Evolutionary conservation across 345 rosid genomes (phyloP), one percentile per base, ranked within the genome.

Genomic region (Geranium rotundifolium): DNA sequence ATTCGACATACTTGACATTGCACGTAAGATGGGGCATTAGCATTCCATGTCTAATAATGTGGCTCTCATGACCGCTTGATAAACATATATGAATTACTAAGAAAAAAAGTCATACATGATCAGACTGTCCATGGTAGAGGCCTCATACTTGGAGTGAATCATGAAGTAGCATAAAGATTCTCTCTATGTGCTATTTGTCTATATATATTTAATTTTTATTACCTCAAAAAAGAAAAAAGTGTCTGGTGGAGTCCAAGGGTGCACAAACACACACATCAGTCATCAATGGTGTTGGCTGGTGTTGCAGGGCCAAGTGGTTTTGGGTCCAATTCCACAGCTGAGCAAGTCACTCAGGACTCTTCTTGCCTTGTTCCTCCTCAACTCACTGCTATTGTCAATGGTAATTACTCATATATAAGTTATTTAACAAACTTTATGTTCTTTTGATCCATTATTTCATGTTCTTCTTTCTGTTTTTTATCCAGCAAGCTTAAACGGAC

Each of bases 281-380:
- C 5, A 8, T n/a, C n/a, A 34, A 8, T 4, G 41, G 37, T 50
- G 64, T 73, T 90, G 12, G 88, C 91, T 52, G 95, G 95, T 60
- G 74, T 84, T 65, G 90, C 90, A 55, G 97, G 95, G 4, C 88
- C 97, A 19, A 90, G 88, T 66, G 97, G 95, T 29, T 87, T 73
- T 80, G 91, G 97, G 75, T 90, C 97, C 2, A 84, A 76, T 46
- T 76, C 97, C 15, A 87, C 95, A 16, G 95, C 97, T 56, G 87
- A 87, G 27, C 83, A 85, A 76, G 95, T 87, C 62, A 79, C 85
- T 20, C 69, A 75, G 29, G 65, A 70, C 63, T 75, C 27, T 60
- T 50, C 61, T 34, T 17, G 59, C 31, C 57, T 18, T 1, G 10
- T 64, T 49, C 62, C 74, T 63, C 64, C 74, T 65, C 68, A 39